Percentiles rank a stretch among this genome's conserved stretches.
These are phyloP conservation scores for Saccharomycopsis oosterbeekiorum DNA, from an alignment of 805 yeast genomes.

Conservation along the genomic window DNA sequence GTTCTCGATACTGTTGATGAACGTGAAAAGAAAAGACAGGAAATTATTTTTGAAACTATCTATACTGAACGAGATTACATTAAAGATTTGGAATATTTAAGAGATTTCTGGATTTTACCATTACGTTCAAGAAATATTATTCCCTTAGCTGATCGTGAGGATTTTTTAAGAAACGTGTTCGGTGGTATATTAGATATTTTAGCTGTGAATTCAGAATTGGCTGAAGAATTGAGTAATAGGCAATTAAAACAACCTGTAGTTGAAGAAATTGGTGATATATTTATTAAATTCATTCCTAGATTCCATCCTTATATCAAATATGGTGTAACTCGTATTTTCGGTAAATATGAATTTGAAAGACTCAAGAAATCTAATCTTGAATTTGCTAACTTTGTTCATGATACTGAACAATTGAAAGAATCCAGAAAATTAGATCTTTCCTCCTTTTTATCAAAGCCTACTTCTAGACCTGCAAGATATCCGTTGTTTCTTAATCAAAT, in stretches of 20 bases:
- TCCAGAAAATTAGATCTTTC: conserved; percentile 83
- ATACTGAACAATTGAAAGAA: conserved; percentile 76
- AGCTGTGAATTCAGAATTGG: conserved; percentile 70
- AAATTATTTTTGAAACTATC: conserved; percentile 85
- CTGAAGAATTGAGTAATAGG: conserved; percentile 81
- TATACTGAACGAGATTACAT: conserved; percentile 93
- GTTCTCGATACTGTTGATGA: conserved; percentile 72
- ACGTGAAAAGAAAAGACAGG: conserved; percentile 85
- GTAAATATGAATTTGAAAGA: conserved; percentile 89
- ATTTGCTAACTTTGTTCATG: conserved; percentile 90
- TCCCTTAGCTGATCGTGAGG: conserved; percentile 81
- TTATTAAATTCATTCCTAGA: conserved; percentile 70
- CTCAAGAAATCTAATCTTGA: conserved; percentile 84
- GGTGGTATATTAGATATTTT: conserved; percentile 83
- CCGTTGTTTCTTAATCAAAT: conserved; percentile 78
- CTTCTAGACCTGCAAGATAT: conserved; percentile 91
- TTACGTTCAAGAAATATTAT: conserved; percentile 78
- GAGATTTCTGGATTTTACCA: conserved; percentile 92
- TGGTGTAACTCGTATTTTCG: conserved; percentile 92
- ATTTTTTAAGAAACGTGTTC: conserved; percentile 85
- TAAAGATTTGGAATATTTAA: conserved; percentile 82
- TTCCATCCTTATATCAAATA: conserved; percentile 90
- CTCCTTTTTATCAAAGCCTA: conserved; percentile 89
- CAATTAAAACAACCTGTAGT: conserved; percentile 82
- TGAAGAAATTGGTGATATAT: conserved; percentile 76